Evolutionary conservation across 805 yeast genomes (phyloP), one percentile per base, ranked within the genome.

Genomic region (Nakazawaea laoshanensis): DNA sequence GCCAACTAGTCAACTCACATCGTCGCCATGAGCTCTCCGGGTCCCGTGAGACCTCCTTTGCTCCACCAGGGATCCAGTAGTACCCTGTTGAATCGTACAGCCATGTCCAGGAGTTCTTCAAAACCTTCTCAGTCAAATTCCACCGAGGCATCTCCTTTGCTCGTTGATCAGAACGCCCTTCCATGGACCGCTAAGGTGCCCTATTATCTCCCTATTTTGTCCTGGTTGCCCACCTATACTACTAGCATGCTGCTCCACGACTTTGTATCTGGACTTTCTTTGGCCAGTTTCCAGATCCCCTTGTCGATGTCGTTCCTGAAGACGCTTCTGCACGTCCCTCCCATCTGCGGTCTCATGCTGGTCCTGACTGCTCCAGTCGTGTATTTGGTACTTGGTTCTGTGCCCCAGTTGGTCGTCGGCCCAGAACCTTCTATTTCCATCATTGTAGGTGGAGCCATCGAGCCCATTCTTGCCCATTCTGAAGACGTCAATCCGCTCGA

Each of bases 281-380:
- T 88, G 22, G 96, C 95, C 0, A 79, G 92, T 4, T 89, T 87
- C 55, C 96, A 88, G 52, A 74, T 89, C 30, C 97, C 98, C 1
- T 61, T 89, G 34, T 80, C 87, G 40, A 66, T 78, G 68, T 72
- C 82, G 2, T 81, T 81, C 47, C 92, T 95, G 3, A 77, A 85
- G 0, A 77, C 94, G 0, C 63, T 87, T 28, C 94, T 95, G 2
- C 85, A 78, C 45, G 78, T 85, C 9, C 89, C 92, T 8, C 84
- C 95, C 0, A 53, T 80, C 3, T 74, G 81, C 42, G 96, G 96
- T 0, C 61, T 88, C 7, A 70, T 77, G 42, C 84, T 87, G 0
- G 65, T 86, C 30, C 77, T 84, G 1, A 62, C 82, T 3, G 85
- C 92, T 0, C 94, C 95, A 0, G 57, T 80, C n/a, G 57, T 83